Base-by-base conservation (phyloP, 495 filamentous ascomycete genomes). In the Coniosporium apollinis region DNA sequence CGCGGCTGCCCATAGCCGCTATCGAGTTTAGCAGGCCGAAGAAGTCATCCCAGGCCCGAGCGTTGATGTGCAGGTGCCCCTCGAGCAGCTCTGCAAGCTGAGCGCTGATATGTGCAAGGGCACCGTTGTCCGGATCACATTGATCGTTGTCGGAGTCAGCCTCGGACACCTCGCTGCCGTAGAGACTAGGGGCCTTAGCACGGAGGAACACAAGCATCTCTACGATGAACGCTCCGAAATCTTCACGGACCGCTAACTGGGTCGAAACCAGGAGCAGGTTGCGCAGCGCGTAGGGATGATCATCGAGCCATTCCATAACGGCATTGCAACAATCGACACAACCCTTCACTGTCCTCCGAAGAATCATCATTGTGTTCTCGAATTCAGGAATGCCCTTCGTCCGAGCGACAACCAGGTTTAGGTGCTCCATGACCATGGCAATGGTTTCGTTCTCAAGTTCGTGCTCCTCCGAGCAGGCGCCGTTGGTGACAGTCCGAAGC, bases 401-500 rank as follows among this genome's bases (percentile, higher is more conserved):
- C 39, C 82, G 66, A 2, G 76, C 70, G n/a, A 82, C 61, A 31
- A 92, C 64, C 45, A 86, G 78, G 45, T 87, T 79, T 13, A 92
- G 52, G 34, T 84, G 76, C 36, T 81, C 67, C 18, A 94, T 51
- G 6, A 70, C 73, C 33, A 83, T 65, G n/a, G 60, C 60, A 33
- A 91, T 60, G 8, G 69, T 72, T 20, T 64, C 48, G 21, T 63
- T 65, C 50, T 84, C 79, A 25, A 72, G 49, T 8, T 38, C 51
- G 37, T 77, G 71, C 3, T 61, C 52, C 4, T 56, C 47, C 5
- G 66, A 62, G 39, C 68, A 72, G 20, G 49, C 55, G 0, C 53
- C 50, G 30, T 52, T 55, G 44, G 52, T 59, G 34, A 58, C 50
- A 31, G 50, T 47, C 21, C 64, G 60, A 49, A 64, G 43, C 48